phyloP scores from a whole-genome alignment of 2,329 filamentous ascomycete genomes.

The Fonsecaea nubica region DNA sequence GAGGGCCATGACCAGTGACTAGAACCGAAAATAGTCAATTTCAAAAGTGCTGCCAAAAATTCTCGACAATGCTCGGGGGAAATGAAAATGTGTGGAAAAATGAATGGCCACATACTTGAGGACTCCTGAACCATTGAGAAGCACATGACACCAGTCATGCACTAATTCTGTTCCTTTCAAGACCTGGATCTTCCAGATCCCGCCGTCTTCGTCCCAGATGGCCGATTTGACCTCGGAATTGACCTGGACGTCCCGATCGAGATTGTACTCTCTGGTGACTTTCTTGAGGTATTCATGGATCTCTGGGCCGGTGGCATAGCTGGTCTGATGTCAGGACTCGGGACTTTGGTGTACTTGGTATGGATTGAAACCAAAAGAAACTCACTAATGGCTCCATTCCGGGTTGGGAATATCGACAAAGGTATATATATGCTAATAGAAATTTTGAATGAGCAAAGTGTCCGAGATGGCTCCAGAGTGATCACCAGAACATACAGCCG shows the following conservation, averaged over 20 bases:
- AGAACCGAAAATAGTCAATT: no score
- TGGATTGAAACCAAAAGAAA: not conserved
- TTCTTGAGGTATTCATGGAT: slow-evolving; percentile 53
- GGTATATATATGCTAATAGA: slow-evolving; percentile 26
- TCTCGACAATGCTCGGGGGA: no score
- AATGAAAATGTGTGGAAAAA: no score
- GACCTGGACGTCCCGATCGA: slow-evolving; percentile 49
- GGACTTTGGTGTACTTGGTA: no score
- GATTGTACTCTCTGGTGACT: slow-evolving; percentile 48
- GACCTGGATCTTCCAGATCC: slow-evolving; percentile 48
- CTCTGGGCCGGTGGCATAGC: slow-evolving; percentile 49
- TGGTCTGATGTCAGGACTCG: no score
- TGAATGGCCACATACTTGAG: slow-evolving; percentile 20
- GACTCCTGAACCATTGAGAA: slow-evolving; percentile 26
- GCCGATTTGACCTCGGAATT: slow-evolving; percentile 48
- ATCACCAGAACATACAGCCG: slow-evolving; percentile 17
- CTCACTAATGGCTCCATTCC: slow-evolving; percentile 47
- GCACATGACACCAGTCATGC: slow-evolving; percentile 31
- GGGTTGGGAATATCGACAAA: slow-evolving; percentile 45
- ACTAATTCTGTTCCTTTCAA: slow-evolving; percentile 15
- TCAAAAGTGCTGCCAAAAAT: no score
- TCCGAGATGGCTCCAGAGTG: no score
- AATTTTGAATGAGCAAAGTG: no score
- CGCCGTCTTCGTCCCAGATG: slow-evolving; percentile 47
- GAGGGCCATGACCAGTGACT: slow-evolving; percentile 50